A percentile compares a stretch with the other conserved stretches of the same genome.
phyloP scores from a whole-genome alignment of 148 eudicot genomes.

The Spergularia marina region DNA sequence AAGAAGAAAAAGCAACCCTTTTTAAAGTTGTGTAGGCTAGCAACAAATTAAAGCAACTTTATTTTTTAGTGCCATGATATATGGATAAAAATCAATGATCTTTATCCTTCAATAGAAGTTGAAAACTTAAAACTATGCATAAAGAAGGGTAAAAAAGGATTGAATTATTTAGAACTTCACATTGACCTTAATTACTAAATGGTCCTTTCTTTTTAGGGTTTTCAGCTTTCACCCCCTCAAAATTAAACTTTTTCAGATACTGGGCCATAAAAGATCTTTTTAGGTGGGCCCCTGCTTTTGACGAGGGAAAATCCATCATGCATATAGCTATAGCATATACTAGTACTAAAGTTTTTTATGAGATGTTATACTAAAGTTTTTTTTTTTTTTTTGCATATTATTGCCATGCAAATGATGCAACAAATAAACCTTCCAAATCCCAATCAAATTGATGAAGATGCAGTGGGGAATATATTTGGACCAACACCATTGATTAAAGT shows the following conservation, averaged over 20 bases:
- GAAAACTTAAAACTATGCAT: not conserved
- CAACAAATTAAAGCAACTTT: conserved; percentile 29
- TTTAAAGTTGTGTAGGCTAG: conserved; percentile 24
- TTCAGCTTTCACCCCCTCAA: conserved; percentile 29
- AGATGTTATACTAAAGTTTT: not conserved
- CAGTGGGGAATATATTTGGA: conserved; percentile 21
- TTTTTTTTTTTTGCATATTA: conserved; percentile 9
- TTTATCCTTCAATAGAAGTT: conserved; percentile 13
- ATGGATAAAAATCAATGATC: conserved; percentile 26
- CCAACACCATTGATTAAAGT: conserved; percentile 32
- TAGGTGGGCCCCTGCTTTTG: conserved; percentile 30
- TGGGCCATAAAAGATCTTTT: conserved; percentile 29
- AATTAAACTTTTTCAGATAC: conserved; percentile 21
- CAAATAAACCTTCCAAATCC: conserved; percentile 20
- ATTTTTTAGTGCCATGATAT: conserved; percentile 24
- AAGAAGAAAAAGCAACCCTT: conserved; percentile 22
- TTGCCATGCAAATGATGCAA: conserved; percentile 27
- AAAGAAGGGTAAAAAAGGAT: conserved; percentile 3
- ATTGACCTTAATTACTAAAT: conserved; percentile 15
- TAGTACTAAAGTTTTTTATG: conserved; percentile 11
- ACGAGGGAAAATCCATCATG: conserved; percentile 24
- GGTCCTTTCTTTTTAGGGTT: conserved; percentile 13
- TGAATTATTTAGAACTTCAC: conserved; percentile 6
- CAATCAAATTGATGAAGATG: conserved; percentile 19
- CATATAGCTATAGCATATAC: conserved; percentile 39